Evolutionary conservation across 2,329 filamentous ascomycete genomes (phyloP), one percentile per base, ranked within the genome.

Genomic region (Talaromyces piceae): DNA sequence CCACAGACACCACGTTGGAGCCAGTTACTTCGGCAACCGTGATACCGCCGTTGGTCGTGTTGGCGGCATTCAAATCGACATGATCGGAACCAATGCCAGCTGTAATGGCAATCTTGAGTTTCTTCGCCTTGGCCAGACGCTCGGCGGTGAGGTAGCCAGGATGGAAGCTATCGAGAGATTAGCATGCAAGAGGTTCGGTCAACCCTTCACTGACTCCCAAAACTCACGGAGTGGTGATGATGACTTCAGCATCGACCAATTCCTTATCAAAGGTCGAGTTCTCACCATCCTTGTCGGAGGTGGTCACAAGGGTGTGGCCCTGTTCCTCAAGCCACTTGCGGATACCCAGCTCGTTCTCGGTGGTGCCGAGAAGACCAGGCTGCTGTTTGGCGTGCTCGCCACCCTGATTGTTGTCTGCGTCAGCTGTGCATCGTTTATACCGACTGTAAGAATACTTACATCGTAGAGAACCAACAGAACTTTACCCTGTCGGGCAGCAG

Each of bases 21-120:
- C 93, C 93, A 8, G 93, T 98, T 59, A 98, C 93, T 74, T 98
- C 93, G 58, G 90, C 91, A 56, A 98, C 93, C 62, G 91, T 98
- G 76, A 97, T 77, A 69, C 93, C 93, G 66, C 91, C 91, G 72
- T 98, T 98, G 76, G 91, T 96, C 78, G 86, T 91, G 86, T 97
- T 97, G 72, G 93, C 93, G 41, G 88, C 90, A 71, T 97, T 84
- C 58, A 97, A 83, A 76, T 98, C 93, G 69, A 98, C 88, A 74
- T 98, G 93, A 77, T 98, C 93, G 48, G 91, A 97, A 61, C 93
- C 93, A 68, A 98, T 95, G 78, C 93, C 93, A 63, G 93, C 93
- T 47, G 93, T 98, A 72, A 98, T 76, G 70, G 91, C 91, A 56
- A 98, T 79, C 84, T 97, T 97, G 66, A 98, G 87, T 53, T 98